Percentiles rank a stretch among this genome's conserved stretches.
Evolutionary conservation across 1,139 yeast genomes (phyloP).

Genomic region (Geotrichum citri-aurantii): DNA sequence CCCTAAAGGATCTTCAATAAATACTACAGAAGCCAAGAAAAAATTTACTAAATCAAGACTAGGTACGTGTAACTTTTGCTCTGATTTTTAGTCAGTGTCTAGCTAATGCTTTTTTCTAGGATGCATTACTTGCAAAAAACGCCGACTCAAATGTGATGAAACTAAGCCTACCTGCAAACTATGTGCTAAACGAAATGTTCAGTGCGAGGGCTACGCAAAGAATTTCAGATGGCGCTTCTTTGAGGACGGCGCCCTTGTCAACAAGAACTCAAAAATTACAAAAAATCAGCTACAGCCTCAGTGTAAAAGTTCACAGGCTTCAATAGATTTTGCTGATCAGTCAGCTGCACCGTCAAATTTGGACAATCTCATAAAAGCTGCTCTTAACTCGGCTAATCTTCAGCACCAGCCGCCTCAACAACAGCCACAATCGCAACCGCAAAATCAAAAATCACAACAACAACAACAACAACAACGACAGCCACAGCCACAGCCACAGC

Average conservation of each 20-base stretch:
- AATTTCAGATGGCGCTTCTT: slow-evolving; percentile 60
- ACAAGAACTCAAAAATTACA: slow-evolving; percentile 26
- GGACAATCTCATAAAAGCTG: slow-evolving; percentile 10
- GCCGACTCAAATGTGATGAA: slow-evolving; percentile 54
- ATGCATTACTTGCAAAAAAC: slow-evolving; percentile 53
- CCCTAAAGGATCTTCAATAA: not conserved
- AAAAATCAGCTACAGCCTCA: not conserved
- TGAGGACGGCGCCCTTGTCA: slow-evolving; percentile 24
- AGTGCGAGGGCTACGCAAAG: slow-evolving; percentile 60
- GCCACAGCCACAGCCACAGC: not conserved
- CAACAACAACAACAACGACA: not conserved
- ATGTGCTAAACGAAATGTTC: slow-evolving; percentile 43
- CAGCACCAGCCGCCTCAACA: not conserved
- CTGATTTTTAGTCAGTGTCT: not conserved
- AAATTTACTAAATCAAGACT: slow-evolving; percentile 16
- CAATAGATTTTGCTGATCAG: not conserved
- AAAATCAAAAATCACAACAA: not conserved
- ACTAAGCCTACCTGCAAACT: slow-evolving; percentile 45
- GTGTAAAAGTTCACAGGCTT: not conserved
- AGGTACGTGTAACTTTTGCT: slow-evolving; percentile 4
- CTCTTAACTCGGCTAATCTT: slow-evolving; percentile 9
- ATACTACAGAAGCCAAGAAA: not conserved
- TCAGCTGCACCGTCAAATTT: not conserved
- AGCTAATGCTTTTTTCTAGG: slow-evolving; percentile 31
- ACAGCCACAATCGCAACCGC: not conserved